Evolutionary conservation across 2,329 filamentous ascomycete species (phyloP), one percentile per base, ranked within the genome.

Genomic region (Catunica adiposa): DNA sequence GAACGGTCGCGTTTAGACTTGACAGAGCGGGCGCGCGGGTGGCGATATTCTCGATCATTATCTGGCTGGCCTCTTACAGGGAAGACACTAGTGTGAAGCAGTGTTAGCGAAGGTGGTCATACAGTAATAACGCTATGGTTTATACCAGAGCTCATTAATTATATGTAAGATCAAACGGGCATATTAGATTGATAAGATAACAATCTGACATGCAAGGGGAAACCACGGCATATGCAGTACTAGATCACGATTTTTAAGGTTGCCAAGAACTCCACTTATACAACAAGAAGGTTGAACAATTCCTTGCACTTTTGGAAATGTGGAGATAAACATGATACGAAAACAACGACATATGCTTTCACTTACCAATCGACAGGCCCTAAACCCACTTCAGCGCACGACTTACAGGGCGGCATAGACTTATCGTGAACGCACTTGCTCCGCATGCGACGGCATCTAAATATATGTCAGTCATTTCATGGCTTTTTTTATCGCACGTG

Each of bases 361-460:
- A 55, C 69, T 63, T 66, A 78, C 75, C 76, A 79, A 63, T 75
- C 73, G 23, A 70, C 67, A 9, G 71, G 62, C 22, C 64, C 63
- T 17, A 75, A 66, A n/a, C 74, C 74, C 11, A 75, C 72, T 53
- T 75, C 71, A 20, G 65, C 63, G 59, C 77, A 80, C 3, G 73
- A 67, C 56, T 74, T 72, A 60, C 77, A 80, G 15, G 75, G 75
- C 25, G 74, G 67, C 22, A 66, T 64, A 3, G 66, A 69, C 53
- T 70, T 73, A 7, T 75, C 71, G 60, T 77, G 74, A 17, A 74
- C 62, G 60, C 76, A 79, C 65, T 77, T 79, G 63, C 73, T 77
- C 58, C 76, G 71, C 69, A 78, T 73, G 34, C 74, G 73, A 34
- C 76, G 75, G 60, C 76, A 79, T 67, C 74, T 54, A 44, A 42